Evolutionary conservation across 441 rosid genomes (phyloP).

Genomic region (Aquilaria agallochum): DNA sequence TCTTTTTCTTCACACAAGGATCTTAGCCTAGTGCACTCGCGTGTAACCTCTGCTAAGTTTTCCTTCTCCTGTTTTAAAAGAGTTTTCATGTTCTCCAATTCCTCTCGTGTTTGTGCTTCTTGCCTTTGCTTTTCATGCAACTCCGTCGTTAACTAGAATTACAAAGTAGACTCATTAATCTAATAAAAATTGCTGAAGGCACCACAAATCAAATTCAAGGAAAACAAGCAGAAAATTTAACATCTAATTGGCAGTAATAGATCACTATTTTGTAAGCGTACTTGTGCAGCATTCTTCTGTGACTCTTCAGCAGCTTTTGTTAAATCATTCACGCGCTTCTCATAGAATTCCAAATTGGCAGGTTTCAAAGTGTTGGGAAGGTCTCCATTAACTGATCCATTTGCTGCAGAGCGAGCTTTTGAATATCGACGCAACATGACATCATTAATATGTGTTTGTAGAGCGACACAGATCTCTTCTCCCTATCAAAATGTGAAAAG

Average conservation of each 20-base stretch:
- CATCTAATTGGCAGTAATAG: not conserved
- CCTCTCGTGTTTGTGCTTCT: conserved; percentile 60
- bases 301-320: conserved; percentile 81
- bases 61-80: conserved; percentile 65
- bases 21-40: conserved; percentile 57
- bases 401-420: conserved; percentile 73
- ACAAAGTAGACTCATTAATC: conserved; percentile 19
- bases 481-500: conserved; percentile 47
- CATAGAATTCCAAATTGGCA: conserved; percentile 57
- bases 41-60: conserved; percentile 40
- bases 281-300: conserved; percentile 60
- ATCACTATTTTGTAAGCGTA: conserved; percentile 22
- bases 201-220: conserved; percentile 1
- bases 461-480: conserved; percentile 98
- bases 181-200: conserved; percentile 3
- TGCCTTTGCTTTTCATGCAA: conserved; percentile 61
- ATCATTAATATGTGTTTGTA: conserved; percentile 98
- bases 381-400: conserved; percentile 69
- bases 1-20: conserved; percentile 62
- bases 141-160: conserved; percentile 62
- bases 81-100: conserved; percentile 55
- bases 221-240: not conserved
- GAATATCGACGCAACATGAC: conserved; percentile 99
- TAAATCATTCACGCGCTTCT: conserved; percentile 78
- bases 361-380: conserved; percentile 54